Conservation (phyloP, 2,329 filamentous ascomycete genomes). For the Nemania sp. region DNA sequence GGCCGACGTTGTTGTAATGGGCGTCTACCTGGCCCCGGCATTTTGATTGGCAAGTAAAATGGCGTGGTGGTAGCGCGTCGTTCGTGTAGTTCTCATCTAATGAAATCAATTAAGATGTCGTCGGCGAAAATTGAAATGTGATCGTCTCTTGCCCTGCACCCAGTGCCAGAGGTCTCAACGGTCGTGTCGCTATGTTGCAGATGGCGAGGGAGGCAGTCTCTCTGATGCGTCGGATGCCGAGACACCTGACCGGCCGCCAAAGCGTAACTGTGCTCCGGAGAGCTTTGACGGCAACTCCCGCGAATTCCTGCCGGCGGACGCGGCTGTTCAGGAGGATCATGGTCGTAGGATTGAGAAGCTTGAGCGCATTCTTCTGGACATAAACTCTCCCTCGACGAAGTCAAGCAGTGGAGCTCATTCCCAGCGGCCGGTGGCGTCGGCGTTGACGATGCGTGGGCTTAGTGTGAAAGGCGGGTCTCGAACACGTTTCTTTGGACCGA, state of each 20-base stretch:
- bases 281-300: conserved; percentile 5
- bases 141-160: conserved; percentile 58
- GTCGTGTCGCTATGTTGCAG: conserved; percentile 55
- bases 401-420: conserved; percentile 29
- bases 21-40: too few species aligned
- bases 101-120: conserved; percentile 37
- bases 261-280: conserved; percentile 27
- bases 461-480: conserved; percentile 53
- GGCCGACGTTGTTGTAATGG: not conserved
- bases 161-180: conserved; percentile 62
- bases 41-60: not conserved
- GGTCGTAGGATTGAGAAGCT: conserved; percentile 55
- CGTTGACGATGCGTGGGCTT: conserved; percentile 53
- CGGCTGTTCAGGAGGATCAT: conserved; percentile 51
- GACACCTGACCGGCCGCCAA: conserved; percentile 31
- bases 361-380: conserved; percentile 53
- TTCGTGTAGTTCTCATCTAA: not conserved
- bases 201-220: conserved; percentile 50
- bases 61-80: not conserved
- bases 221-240: conserved; percentile 54
- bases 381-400: conserved; percentile 40
- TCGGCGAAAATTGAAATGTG: conserved; percentile 61
- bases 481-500: conserved; percentile 58
- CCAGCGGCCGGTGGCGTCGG: conserved; percentile 41
- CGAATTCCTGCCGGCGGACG: conserved; percentile 26